Conservation (phyloP, 768 basidiomycete species). For the Psilocybe azurescens region DNA sequence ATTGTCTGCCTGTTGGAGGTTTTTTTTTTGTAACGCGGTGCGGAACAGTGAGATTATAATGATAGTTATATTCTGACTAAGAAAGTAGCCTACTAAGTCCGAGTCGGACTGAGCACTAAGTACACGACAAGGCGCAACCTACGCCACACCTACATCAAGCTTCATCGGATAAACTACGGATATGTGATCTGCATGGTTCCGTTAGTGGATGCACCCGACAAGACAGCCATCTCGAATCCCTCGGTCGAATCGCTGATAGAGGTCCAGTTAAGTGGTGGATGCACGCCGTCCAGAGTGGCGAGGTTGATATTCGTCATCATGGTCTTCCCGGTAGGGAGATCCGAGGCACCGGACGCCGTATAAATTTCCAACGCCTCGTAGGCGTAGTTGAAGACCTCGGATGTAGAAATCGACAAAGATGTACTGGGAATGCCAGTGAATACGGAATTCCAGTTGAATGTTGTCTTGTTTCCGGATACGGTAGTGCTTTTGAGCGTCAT, state of each 20-base stretch:
- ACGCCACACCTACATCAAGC: too few relatives aligned
- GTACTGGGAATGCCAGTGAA: conserved; percentile 15
- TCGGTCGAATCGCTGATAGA: conserved; percentile 17
- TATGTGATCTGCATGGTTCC: conserved; percentile 18
- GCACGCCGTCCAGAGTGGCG: conserved; percentile 9
- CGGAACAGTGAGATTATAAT: too few relatives aligned
- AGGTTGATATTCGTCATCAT: conserved; percentile 18
- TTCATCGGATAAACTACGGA: not conserved
- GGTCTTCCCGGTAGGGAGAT: conserved; percentile 16
- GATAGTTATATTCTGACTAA: too few relatives aligned
- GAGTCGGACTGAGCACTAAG: too few relatives aligned
- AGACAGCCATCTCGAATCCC: conserved; percentile 16
- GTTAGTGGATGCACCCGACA: conserved; percentile 11
- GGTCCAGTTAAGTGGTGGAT: conserved; percentile 20
- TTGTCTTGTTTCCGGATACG: conserved; percentile 11
- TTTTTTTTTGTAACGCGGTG: too few relatives aligned
- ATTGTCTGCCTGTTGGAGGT: too few relatives aligned
- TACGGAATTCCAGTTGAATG: conserved; percentile 13
- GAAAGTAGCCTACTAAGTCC: too few relatives aligned
- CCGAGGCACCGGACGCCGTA: conserved; percentile 9
- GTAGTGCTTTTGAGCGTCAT: conserved; percentile 15
- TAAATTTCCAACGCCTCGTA: conserved; percentile 22
- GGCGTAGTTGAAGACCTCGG: conserved; percentile 18
- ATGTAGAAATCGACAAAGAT: conserved; percentile 12
- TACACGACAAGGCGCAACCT: too few relatives aligned